Percentiles rank a stretch among this genome's conserved stretches.
Conservation (phyloP, 2,329 filamentous ascomycete species). For the Colletotrichum neosansevieriae region DNA sequence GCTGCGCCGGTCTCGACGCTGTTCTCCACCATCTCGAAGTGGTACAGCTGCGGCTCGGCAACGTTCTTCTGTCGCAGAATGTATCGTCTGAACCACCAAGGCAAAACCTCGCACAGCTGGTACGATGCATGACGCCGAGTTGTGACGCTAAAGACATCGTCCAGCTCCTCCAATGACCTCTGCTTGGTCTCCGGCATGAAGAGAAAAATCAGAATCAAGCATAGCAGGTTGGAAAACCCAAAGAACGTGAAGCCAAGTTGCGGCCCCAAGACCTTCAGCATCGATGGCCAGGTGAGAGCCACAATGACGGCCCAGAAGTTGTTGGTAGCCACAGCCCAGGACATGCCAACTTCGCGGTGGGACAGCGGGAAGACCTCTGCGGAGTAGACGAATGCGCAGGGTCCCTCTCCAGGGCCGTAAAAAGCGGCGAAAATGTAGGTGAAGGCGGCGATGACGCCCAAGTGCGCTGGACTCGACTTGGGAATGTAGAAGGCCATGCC, state of each 20-base stretch:
- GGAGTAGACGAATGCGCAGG: slow-evolving; percentile 71
- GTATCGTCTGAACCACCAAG: slow-evolving; percentile 31
- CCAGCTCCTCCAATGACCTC: slow-evolving; percentile 60
- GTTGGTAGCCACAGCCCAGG: slow-evolving; percentile 71
- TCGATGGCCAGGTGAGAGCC: slow-evolving; percentile 63
- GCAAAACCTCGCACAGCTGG: slow-evolving; percentile 45
- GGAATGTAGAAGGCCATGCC: slow-evolving; percentile 54
- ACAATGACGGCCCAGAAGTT: slow-evolving; percentile 66
- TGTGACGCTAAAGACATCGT: slow-evolving; percentile 52
- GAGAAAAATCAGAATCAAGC: slow-evolving; percentile 61
- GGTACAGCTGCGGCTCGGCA: slow-evolving; percentile 14
- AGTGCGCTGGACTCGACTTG: slow-evolving; percentile 53
- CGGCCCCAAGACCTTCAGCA: slow-evolving; percentile 52
- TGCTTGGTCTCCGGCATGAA: slow-evolving; percentile 65
- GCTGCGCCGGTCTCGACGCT: neutral
- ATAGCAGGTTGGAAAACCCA: slow-evolving; percentile 59
- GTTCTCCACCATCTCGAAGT: slow-evolving; percentile 15
- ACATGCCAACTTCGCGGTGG: slow-evolving; percentile 74
- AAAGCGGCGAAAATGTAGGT: slow-evolving; percentile 76
- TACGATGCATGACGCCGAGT: slow-evolving; percentile 49
- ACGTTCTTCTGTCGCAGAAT: neutral
- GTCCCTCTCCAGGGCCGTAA: slow-evolving; percentile 71
- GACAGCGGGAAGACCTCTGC: slow-evolving; percentile 74
- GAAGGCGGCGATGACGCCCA: slow-evolving; percentile 69
- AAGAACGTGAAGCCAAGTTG: slow-evolving; percentile 59